These are phyloP conservation scores for Thalassia testudinum DNA, from an alignment of 116 monocot species.

Conservation along the genomic window DNA sequence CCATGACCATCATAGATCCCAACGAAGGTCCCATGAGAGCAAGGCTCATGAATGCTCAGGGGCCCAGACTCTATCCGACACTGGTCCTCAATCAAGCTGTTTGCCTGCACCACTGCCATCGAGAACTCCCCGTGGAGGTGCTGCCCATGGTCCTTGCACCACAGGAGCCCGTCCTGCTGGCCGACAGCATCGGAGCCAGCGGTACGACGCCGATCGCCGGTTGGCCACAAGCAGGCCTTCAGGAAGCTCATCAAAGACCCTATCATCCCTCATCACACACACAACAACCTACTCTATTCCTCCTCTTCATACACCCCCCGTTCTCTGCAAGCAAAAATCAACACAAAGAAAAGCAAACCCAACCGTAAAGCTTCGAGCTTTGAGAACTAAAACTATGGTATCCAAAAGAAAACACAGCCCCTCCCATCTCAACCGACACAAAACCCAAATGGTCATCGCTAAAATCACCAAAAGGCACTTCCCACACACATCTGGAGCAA, in stretches of 20 bases:
- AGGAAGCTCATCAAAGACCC: constrained; percentile 26
- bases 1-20: constrained; percentile 71
- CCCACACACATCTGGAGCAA: no score
- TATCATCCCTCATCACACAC: constrained; percentile 42
- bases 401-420: no score
- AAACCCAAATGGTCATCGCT: no score
- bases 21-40: constrained; percentile 44
- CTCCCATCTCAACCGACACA: no score
- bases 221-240: constrained; percentile 31
- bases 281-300: not conserved
- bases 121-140: constrained; percentile 58
- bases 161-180: constrained; percentile 52
- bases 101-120: constrained; percentile 66
- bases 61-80: constrained; percentile 59
- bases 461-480: no score
- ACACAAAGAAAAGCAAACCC: no score
- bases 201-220: constrained; percentile 14
- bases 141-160: constrained; percentile 49
- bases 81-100: constrained; percentile 68
- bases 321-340: no score
- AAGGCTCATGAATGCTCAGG: constrained; percentile 30
- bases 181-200: constrained; percentile 23
- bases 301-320: no score
- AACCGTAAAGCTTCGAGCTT: no score
- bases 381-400: no score